Evolutionary conservation across 345 rosid genomes (phyloP), one percentile per base, ranked within the genome.

Genomic region (Camelina hispida): DNA sequence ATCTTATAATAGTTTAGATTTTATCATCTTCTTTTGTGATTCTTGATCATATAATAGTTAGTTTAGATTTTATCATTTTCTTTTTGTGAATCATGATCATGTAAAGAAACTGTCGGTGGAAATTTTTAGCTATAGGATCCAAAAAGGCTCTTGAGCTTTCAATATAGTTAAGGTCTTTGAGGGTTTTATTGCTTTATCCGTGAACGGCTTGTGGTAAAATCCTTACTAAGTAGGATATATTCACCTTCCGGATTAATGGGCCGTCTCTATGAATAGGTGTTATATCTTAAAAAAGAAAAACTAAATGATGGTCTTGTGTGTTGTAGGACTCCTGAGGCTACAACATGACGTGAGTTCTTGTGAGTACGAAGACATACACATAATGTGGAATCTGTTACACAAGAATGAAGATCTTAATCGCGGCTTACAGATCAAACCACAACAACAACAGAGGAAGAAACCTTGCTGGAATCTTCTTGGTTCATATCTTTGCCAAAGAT

Each of bases 351-450:
- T 85, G 83, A 81, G 75, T 67, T 76, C 84, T 12, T 85, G 86
- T 14, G 85, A 85, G 73, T 85, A 85, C 54, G 82, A 85, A 57
- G 88, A 85, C 73, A 64, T 85, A 47, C 88, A 74, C 28, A 83
- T 83, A 20, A 83, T 83, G 88, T 85, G 86, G 88, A 79, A 83
- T 57, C 59, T 85, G 55, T 68, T 85, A 23, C 83, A 75, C 37
- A 75, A 78, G 60, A 77, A 64, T 13, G 78, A 81, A 44, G 48
- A 51, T 52, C 79, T 58, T 7, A 60, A 37, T 51, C 67, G 70
- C 9, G 3, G 13, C 10, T 13, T 61, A 52, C 9, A 48, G 23
- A 47, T 20, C 43, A 42, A 46, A 23, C 80, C 47, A 35, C 80
- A 54, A 46, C 53, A 46, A 47, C 51, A 48, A 16, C 52, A 47